Evolutionary conservation across 306 rosid genomes (phyloP).

Genomic region (Geum urbanum): DNA sequence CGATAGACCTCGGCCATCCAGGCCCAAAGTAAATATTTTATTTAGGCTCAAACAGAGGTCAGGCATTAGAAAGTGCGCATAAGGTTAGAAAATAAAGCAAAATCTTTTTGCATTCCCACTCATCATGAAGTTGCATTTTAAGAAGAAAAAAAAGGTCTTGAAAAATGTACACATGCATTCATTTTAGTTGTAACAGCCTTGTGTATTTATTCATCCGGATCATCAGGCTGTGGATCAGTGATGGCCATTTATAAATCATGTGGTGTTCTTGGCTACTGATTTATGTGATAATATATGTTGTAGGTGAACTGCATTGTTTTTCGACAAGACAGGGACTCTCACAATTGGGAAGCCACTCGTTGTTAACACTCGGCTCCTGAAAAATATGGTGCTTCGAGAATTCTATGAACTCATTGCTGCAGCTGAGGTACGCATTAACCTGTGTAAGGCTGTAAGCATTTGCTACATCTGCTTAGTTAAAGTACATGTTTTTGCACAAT

Average conservation of each 20-base stretch:
- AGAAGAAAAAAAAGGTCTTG: neutral
- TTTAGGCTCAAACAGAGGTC: no score
- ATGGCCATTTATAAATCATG: neutral
- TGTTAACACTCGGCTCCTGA: slow-evolving; percentile 49
- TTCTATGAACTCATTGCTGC: slow-evolving; percentile 63
- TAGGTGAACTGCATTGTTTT: slow-evolving; percentile 63
- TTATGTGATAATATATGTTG: slow-evolving; percentile 11
- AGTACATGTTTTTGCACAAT: neutral
- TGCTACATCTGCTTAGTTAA: neutral
- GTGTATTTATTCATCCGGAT: neutral
- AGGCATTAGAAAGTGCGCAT: slow-evolving; percentile 64
- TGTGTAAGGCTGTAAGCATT: neutral
- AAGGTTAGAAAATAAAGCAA: slow-evolving; percentile 37
- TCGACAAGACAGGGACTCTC: slow-evolving; percentile 77
- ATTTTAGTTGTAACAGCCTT: neutral
- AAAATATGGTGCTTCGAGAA: slow-evolving; percentile 33
- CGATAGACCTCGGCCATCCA: no score
- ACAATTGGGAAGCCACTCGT: slow-evolving; percentile 68
- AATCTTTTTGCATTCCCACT: neutral
- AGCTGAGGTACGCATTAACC: slow-evolving; percentile 41
- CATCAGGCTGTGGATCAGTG: neutral
- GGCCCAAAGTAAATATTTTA: no score
- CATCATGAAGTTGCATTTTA: neutral
- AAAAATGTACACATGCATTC: neutral
- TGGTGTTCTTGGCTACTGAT: neutral